Evolutionary conservation across 331 rosid species (phyloP).

Genomic region (Saraca asoca): DNA sequence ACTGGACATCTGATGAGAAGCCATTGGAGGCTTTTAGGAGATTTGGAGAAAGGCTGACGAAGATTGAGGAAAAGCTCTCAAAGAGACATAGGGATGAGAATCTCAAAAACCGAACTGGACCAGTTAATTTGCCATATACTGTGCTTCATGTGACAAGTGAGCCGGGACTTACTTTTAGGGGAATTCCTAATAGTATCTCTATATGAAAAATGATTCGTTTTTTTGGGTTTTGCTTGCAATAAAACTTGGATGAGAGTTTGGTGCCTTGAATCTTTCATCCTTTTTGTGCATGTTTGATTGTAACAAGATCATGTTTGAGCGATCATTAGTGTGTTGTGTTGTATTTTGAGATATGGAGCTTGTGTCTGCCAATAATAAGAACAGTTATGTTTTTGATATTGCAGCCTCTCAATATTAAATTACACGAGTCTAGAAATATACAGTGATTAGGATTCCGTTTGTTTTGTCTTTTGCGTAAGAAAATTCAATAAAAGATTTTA

Average conservation of each 20-base stretch:
- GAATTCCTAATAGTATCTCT: constrained; percentile 28
- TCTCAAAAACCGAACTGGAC: constrained; percentile 3
- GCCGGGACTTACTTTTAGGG: constrained; percentile 13
- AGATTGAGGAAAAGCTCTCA: not conserved
- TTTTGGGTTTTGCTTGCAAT: not conserved
- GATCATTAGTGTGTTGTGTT: no score
- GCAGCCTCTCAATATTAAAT: no score
- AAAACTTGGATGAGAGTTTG: not conserved
- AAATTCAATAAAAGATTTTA: no score
- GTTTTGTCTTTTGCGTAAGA: no score
- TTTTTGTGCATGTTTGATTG: not conserved
- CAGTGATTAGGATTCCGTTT: no score
- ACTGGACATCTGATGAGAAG: constrained; percentile 40
- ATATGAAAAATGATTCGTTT: not conserved
- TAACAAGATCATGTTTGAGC: no score
- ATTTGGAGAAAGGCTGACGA: constrained; percentile 30
- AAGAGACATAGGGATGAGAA: constrained; percentile 12
- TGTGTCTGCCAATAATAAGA: no score
- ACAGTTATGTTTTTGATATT: no score
- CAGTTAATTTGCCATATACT: constrained; percentile 28
- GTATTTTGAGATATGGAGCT: no score
- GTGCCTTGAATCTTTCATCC: no score
- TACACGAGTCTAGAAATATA: no score
- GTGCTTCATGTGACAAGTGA: constrained; percentile 26
- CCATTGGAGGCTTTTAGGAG: constrained; percentile 35